Evolutionary conservation across 345 rosid genomes (phyloP), one percentile per base, ranked within the genome.

Genomic region (Linum usitatissimum): DNA sequence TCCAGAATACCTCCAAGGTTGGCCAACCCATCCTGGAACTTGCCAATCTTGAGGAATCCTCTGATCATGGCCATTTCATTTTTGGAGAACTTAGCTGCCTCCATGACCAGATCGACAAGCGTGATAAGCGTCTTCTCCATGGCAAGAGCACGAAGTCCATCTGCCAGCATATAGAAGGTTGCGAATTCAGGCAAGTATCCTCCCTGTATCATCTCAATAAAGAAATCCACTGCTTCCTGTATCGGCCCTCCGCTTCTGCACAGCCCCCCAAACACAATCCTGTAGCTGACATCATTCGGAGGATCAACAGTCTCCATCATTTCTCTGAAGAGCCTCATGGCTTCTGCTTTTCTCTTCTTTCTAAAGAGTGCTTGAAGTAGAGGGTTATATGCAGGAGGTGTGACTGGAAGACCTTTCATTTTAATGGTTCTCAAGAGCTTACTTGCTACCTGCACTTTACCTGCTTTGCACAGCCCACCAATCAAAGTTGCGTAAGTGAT

Each of bases 401-500:
- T 84, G 69, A 82, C 67, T 61, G 67, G 72, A 66, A 87, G 78
- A 64, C 94, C 95, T 76, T 92, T 84, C 82, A 84, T 83, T 68
- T 85, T 87, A 75, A 92, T 74, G 30, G 81, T 81, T 77, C 91
- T 80, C 12, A 92, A 73, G 65, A 92, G 80, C 73, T 68, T 80
- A 62, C 73, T 84, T 30, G 97, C 98, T 55, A 79, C 80, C 58
- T 89, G 85, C 3, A 80, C 74, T 76, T 93, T 81, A 62, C 98
- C 88, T 12, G 94, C 93, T 77, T 80, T 92, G 69, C 95, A 92
- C 34, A 89, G 79, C 23, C 98, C 98, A 6, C 82, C 78, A 17
- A 87, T 85, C 69, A 92, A 70, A 38, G 96, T 87, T 53, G 90
- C 95, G 13, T 89, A 89, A 0, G 95, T 89, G 51, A 92, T 93